These are phyloP conservation scores for Tricholoma sp. DNA, from an alignment of 768 basidiomycete species.

Conservation along the genomic window DNA sequence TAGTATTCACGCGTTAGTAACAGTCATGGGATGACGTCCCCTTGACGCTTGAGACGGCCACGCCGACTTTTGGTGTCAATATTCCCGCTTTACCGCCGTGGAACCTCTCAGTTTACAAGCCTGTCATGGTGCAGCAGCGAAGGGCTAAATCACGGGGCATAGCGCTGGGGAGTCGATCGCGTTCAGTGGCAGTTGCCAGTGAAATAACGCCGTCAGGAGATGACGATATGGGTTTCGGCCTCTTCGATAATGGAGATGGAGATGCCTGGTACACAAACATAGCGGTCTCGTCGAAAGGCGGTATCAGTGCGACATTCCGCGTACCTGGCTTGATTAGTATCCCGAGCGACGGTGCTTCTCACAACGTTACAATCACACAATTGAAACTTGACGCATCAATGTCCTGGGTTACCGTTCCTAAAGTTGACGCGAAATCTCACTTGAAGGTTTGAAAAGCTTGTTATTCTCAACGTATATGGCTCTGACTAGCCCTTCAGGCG, in stretches of 20 bases:
- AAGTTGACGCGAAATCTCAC: conserved; percentile 32
- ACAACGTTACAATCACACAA: conserved; percentile 37
- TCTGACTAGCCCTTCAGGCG: conserved; percentile 24
- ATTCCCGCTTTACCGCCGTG: conserved; percentile 30
- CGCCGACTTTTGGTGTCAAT: conserved; percentile 30
- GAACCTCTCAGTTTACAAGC: conserved; percentile 13
- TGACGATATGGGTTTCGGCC: neutral
- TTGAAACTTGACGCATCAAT: conserved; percentile 32
- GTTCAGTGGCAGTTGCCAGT: no score
- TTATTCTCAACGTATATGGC: neutral
- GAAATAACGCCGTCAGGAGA: neutral
- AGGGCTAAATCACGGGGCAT: no score
- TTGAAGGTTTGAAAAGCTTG: conserved; percentile 25
- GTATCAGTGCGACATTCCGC: conserved; percentile 33
- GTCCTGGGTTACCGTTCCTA: conserved; percentile 40
- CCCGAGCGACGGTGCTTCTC: conserved; percentile 33
- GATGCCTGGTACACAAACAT: conserved; percentile 14
- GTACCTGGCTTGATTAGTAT: conserved; percentile 38
- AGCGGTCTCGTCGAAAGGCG: conserved; percentile 29
- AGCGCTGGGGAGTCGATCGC: no score
- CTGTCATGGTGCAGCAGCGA: neutral
- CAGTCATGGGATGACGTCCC: conserved; percentile 36
- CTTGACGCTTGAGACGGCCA: conserved; percentile 33
- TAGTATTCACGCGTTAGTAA: neutral
- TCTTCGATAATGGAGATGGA: neutral